These are phyloP conservation scores for Phytophthora capsici DNA, from an alignment of 352 stramenopile species.

Conservation along the genomic window DNA sequence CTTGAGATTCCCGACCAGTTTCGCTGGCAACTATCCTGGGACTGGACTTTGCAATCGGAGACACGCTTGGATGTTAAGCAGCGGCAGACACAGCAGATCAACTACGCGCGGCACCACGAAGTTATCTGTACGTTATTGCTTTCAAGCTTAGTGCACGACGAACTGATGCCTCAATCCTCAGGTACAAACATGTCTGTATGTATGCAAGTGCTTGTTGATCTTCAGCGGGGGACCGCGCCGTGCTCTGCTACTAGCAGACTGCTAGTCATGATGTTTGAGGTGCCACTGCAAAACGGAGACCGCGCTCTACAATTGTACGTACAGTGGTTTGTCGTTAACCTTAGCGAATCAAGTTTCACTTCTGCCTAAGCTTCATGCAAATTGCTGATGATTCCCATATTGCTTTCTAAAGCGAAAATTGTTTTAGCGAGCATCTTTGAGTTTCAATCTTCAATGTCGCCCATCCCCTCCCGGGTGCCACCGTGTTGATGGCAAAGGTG, in stretches of 20 bases:
- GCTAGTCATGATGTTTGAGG: too few relatives aligned
- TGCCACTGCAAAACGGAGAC: conserved; percentile 7
- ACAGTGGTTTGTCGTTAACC: background rate
- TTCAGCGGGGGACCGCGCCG: too few relatives aligned
- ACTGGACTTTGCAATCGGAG: background rate
- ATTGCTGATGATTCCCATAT: too few relatives aligned
- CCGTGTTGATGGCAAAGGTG: conserved; percentile 21
- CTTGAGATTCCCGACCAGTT: background rate
- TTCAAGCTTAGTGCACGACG: too few relatives aligned
- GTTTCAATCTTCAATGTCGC: conserved; percentile 23
- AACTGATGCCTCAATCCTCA: too few relatives aligned
- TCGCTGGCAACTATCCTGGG: conserved; percentile 11
- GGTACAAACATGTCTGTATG: background rate
- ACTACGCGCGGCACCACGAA: too few relatives aligned
- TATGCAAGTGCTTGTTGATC: background rate
- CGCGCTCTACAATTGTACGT: conserved; percentile 14
- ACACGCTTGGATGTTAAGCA: conserved; percentile 5
- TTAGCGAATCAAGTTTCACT: too few relatives aligned
- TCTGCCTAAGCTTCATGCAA: too few relatives aligned
- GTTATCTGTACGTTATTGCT: too few relatives aligned
- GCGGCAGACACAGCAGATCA: background rate
- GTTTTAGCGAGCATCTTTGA: too few relatives aligned
- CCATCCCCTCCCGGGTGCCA: conserved; percentile 15
- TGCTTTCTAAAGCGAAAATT: too few relatives aligned
- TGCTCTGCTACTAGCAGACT: too few relatives aligned